Base-by-base conservation (phyloP, 2,329 filamentous ascomycete genomes). In the Alternaria metachromatica region DNA sequence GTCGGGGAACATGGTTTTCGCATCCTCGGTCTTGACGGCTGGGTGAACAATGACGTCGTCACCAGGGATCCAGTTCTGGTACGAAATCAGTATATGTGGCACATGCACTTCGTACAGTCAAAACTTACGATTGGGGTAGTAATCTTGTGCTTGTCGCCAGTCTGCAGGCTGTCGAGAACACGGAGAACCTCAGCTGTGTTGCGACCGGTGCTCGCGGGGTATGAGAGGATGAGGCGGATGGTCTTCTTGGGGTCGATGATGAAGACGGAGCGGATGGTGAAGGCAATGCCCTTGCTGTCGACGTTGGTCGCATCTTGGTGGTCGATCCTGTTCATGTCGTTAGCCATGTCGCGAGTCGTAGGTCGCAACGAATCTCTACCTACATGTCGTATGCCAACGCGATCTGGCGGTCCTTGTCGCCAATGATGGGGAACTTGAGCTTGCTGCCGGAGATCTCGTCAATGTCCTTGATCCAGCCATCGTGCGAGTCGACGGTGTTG, bases 201-300 rank as follows among this genome's bases (percentile, higher is more conserved):
- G 72, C 84, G 83, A 63, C 87, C 87, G 43, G 87, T 89, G 58
- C 85, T 87, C 54, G 87, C 87, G 25, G 87, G 87, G 83, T 89
- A 89, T 66, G 85, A 85, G 64, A 89, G 82, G 74, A 88, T 89
- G 60, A 86, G 83, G 69, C 87, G 86, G 76, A 89, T 89, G 65
- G 84, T 88, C 84, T 88, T 88, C 81, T 86, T 87, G 61, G 87
- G 87, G 82, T 89, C 87, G 78, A 89, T 88, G 79, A 89, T 81
- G 82, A 89, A 89, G 75, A 89, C 87, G 59, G 85, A 87, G 77
- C 87, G 87, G 80, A 89, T 89, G 74, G 87, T 89, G 80, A 89
- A 89, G 54, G 87, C 87, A 63, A 84, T 81, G 76, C 84, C 84
- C 81, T 85, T 86, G 66, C 75, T 75, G 72, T 88, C 84, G 68